Conservation (phyloP, 768 basidiomycete genomes). For the Boletus rufocinnamomeus region DNA sequence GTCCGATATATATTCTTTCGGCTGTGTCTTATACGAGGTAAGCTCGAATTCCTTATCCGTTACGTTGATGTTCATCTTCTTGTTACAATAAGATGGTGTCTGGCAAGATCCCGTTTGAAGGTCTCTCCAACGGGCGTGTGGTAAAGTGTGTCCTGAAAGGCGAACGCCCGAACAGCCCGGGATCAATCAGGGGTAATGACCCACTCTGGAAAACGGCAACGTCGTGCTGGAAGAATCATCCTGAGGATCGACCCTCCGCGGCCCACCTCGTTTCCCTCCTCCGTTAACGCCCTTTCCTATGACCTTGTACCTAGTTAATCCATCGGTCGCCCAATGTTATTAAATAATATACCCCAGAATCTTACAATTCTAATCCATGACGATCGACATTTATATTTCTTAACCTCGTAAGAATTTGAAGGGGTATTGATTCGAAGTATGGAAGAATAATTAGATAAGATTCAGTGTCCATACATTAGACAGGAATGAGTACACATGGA, state of each 20-base stretch:
- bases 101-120: conserved; percentile 19
- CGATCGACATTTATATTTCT: not conserved
- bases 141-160: not conserved
- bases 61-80: not conserved
- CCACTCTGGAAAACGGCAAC: conserved; percentile 16
- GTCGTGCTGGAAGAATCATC: conserved; percentile 13
- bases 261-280: not conserved
- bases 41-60: not conserved
- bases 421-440: conserved; percentile 11
- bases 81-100: conserved; percentile 20
- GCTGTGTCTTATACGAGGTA: conserved; percentile 36
- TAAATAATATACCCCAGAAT: not conserved
- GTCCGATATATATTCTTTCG: conserved; percentile 32
- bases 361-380: not conserved
- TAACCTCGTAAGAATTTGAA: not conserved
- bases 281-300: not conserved
- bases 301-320: not conserved
- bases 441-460: conserved; percentile 21
- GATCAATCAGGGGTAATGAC: conserved; percentile 4
- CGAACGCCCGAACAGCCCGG: conserved; percentile 11
- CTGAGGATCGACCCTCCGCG: conserved; percentile 20
- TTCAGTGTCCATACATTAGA: conserved; percentile 22
- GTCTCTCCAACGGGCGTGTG: not conserved
- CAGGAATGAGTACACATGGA: conserved; percentile 11
- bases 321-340: not conserved